These are phyloP conservation scores for Ustilago lituana DNA, from an alignment of 1,284 basidiomycete species.

Conservation along the genomic window DNA sequence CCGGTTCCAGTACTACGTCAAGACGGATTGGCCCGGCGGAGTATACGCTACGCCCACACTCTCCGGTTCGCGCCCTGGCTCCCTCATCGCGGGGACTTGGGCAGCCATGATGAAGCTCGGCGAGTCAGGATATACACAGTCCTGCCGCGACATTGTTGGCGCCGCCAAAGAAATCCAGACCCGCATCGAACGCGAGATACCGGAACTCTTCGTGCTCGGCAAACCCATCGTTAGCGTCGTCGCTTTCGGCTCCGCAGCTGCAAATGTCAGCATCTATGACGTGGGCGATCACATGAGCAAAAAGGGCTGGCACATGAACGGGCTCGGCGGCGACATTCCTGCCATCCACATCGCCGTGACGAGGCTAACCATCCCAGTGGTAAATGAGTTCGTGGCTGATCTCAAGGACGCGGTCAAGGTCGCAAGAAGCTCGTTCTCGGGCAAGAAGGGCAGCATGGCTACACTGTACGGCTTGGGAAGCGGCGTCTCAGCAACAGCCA, in stretches of 20 bases:
- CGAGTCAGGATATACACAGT: constrained; percentile 87
- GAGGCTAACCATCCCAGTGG: constrained; percentile 78
- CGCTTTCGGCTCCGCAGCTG: constrained; percentile 78
- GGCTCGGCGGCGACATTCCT: constrained; percentile 76
- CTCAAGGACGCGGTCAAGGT: constrained; percentile 76
- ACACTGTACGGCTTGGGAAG: constrained; percentile 77
- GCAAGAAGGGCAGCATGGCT: constrained; percentile 58
- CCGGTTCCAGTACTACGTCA: constrained; percentile 66
- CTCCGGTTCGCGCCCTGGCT: constrained; percentile 76
- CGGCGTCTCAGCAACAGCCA: constrained; percentile 84
- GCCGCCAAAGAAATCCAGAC: constrained; percentile 77
- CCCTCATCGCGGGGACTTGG: constrained; percentile 93
- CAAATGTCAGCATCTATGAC: constrained; percentile 75
- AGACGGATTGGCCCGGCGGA: constrained; percentile 66
- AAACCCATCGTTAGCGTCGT: constrained; percentile 89
- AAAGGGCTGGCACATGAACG: constrained; percentile 83
- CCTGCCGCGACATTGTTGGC: constrained; percentile 83
- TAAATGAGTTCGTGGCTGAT: constrained; percentile 82
- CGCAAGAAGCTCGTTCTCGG: constrained; percentile 12
- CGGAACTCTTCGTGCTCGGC: constrained; percentile 83
- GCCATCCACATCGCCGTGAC: constrained; percentile 95
- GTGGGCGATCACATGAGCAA: constrained; percentile 89
- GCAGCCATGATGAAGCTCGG: constrained; percentile 94
- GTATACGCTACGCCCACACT: constrained; percentile 64
- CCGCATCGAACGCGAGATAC: constrained; percentile 75